These are phyloP conservation scores for Letharia lupina DNA, from an alignment of 495 filamentous ascomycete species.

Conservation along the genomic window DNA sequence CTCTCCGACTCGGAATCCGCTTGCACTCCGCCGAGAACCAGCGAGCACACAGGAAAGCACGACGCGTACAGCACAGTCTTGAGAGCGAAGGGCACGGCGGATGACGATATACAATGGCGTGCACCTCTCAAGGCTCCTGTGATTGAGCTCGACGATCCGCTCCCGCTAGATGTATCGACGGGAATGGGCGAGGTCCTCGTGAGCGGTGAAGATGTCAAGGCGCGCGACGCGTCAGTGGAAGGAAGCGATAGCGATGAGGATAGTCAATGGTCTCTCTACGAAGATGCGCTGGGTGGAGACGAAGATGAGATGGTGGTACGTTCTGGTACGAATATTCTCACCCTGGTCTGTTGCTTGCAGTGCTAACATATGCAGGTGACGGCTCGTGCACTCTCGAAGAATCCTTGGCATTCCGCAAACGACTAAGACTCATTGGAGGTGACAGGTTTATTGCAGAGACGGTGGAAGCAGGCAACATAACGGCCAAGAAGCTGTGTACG, in stretches of 20 bases:
- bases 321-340: background rate
- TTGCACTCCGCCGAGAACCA: background rate
- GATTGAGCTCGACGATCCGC: background rate
- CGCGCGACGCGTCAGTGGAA: slow-evolving; percentile 25
- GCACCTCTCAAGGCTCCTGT: background rate
- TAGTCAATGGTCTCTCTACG: slow-evolving; percentile 50
- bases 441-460: slow-evolving; percentile 67
- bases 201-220: background rate
- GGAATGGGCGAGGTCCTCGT: background rate
- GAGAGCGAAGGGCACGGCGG: background rate
- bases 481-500: slow-evolving; percentile 76
- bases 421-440: slow-evolving; percentile 65
- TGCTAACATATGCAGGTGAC: slow-evolving; percentile 11
- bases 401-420: slow-evolving; percentile 55
- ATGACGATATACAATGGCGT: background rate
- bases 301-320: slow-evolving; percentile 48
- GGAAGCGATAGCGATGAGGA: slow-evolving; percentile 49
- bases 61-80: background rate
- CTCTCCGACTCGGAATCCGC: slow-evolving; percentile 24
- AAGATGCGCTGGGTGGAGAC: slow-evolving; percentile 57
- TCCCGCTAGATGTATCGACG: background rate
- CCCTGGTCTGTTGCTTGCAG: background rate
- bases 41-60: background rate
- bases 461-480: slow-evolving; percentile 56
- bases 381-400: slow-evolving; percentile 69